Conservation (phyloP, 2,329 filamentous ascomycete species). For the Periconia sp. region DNA sequence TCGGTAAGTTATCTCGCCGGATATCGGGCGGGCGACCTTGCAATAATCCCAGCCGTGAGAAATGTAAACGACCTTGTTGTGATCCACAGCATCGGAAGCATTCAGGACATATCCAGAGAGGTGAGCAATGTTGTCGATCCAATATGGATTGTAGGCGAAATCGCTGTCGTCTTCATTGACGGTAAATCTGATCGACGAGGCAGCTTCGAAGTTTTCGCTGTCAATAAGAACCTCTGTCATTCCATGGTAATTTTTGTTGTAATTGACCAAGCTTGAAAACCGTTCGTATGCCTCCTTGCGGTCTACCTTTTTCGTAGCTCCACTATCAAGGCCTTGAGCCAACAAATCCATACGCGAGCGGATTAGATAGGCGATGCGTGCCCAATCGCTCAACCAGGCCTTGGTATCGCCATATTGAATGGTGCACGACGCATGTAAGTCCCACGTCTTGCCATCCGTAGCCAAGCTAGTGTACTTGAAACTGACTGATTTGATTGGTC, state of each 20-base stretch:
- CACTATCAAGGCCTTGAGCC: constrained; percentile 64
- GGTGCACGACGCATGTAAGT: constrained; percentile 64
- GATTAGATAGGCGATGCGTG: constrained; percentile 63
- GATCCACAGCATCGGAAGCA: constrained; percentile 60
- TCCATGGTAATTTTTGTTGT: constrained; percentile 58
- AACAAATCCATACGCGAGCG: constrained; percentile 64
- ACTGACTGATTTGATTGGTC: constrained; percentile 56
- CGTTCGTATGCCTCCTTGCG: constrained; percentile 79
- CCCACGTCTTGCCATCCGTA: constrained; percentile 59
- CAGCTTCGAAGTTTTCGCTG: constrained; percentile 58
- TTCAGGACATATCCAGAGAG: constrained; percentile 64
- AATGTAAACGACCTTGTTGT: constrained; percentile 62
- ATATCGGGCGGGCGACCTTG: constrained; percentile 57
- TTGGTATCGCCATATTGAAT: constrained; percentile 63
- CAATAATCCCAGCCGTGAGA: constrained; percentile 64
- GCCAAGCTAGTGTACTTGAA: constrained; percentile 60
- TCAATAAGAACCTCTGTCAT: constrained; percentile 63
- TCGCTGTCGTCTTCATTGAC: constrained; percentile 56
- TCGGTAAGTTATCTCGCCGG: constrained; percentile 56
- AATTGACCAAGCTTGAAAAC: constrained; percentile 60
- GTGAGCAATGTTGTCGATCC: constrained; percentile 61
- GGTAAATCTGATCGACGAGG: constrained; percentile 57
- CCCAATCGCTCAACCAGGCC: constrained; percentile 66
- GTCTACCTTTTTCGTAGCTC: constrained; percentile 71
- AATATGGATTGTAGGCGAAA: constrained; percentile 61